phyloP scores from a whole-genome alignment of 2,329 filamentous ascomycete genomes.

The Fusarium nisikadoi region DNA sequence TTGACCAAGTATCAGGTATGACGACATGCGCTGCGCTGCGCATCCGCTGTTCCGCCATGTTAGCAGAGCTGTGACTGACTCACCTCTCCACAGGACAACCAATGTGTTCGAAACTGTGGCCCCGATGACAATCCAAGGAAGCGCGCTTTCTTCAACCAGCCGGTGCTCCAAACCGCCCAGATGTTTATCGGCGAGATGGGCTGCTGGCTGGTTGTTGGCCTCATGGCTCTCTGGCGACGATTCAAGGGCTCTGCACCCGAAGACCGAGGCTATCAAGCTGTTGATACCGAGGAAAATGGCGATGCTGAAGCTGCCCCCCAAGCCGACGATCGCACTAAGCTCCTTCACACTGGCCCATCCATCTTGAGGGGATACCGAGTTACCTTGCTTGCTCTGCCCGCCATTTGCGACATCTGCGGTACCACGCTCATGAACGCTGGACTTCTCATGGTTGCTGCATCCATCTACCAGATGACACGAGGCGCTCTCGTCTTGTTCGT shows the following conservation, averaged over 20 bases:
- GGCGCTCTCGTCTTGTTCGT: constrained; percentile 96
- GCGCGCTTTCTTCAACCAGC: constrained; percentile 86
- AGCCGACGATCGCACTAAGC: constrained; percentile 43
- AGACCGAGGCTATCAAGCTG: constrained; percentile 72
- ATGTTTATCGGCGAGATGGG: constrained; percentile 99
- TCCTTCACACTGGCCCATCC: constrained; percentile 65
- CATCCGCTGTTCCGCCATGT: background rate
- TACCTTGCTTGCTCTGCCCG: constrained; percentile 81
- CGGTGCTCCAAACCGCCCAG: constrained; percentile 93
- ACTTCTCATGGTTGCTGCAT: constrained; percentile 90
- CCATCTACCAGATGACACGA: constrained; percentile 98
- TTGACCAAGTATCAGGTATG: constrained; percentile 94
- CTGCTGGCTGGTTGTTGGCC: constrained; percentile 89
- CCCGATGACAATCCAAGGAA: constrained; percentile 69
- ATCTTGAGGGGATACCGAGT: constrained; percentile 78
- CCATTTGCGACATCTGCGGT: constrained; percentile 92
- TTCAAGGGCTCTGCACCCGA: constrained; percentile 58
- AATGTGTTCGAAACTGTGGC: constrained; percentile 93
- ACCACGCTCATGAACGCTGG: constrained; percentile 98
- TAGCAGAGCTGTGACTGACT: constrained; percentile 3
- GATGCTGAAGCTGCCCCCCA: constrained; percentile 58
- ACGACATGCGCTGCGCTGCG: constrained; percentile 25
- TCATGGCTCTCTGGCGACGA: constrained; percentile 73
- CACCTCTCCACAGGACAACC: constrained; percentile 76
- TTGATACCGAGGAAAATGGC: constrained; percentile 62